A percentile compares a stretch with the other conserved stretches of the same genome.
These are phyloP conservation scores for Kingdonia uniflora DNA, from an alignment of 164 flowering plant genomes.

Conservation along the genomic window DNA sequence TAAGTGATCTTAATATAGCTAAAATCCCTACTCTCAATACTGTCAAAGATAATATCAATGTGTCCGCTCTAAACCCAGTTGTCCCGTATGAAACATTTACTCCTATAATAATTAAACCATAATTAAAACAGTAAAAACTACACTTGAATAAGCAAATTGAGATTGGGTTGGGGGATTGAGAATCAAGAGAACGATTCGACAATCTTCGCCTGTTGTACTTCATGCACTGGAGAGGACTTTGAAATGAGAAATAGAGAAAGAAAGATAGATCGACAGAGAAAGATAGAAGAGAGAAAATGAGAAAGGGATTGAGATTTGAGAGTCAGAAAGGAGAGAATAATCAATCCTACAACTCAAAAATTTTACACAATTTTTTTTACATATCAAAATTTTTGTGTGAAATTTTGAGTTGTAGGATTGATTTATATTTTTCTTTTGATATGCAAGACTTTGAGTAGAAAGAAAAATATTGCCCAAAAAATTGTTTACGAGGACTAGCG, in stretches of 20 bases:
- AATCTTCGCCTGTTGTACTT: constrained; percentile 36
- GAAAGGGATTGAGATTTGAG: too few relatives aligned
- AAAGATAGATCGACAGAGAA: background rate
- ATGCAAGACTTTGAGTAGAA: too few relatives aligned
- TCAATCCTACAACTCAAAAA: too few relatives aligned
- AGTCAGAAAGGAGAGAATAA: too few relatives aligned
- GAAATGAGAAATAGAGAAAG: too few relatives aligned
- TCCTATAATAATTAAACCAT: constrained; percentile 32
- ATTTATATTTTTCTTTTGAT: too few relatives aligned
- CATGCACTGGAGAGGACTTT: constrained; percentile 27
- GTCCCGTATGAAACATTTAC: constrained; percentile 82
- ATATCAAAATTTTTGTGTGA: too few relatives aligned
- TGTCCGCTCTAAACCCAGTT: constrained; percentile 84
- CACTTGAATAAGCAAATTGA: background rate
- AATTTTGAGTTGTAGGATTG: too few relatives aligned
- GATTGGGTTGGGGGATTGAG: constrained; percentile 30
- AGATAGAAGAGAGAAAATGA: background rate
- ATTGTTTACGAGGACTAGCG: too few relatives aligned
- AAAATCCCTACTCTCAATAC: constrained; percentile 69
- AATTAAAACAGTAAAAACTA: too few relatives aligned
- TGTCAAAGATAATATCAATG: constrained; percentile 57
- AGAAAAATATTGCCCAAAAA: too few relatives aligned
- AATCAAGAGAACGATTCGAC: constrained; percentile 38
- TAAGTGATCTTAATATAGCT: constrained; percentile 63
- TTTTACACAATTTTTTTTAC: too few relatives aligned